These are phyloP conservation scores for Melaleuca quinquenervia DNA, from an alignment of 345 rosid species.

Conservation along the genomic window DNA sequence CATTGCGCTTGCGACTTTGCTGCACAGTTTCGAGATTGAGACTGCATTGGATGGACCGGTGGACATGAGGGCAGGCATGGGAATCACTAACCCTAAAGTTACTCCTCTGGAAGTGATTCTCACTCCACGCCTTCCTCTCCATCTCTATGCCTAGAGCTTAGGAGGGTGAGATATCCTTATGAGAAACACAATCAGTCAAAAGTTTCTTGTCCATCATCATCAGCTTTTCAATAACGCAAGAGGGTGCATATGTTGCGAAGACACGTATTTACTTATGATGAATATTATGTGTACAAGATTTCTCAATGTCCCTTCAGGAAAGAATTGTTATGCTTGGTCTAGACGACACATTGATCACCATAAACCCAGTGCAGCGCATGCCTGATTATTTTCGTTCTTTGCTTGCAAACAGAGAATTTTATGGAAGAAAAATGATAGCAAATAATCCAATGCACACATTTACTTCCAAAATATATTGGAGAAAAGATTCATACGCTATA, in stretches of 20 bases:
- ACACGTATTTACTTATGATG: not conserved
- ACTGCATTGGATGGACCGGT: conserved; percentile 6
- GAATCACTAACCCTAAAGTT: conserved; percentile 29
- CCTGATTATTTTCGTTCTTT: not conserved
- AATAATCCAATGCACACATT: not conserved
- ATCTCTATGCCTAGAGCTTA: not conserved
- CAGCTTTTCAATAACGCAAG: not conserved
- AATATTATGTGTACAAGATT: not conserved
- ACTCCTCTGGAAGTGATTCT: conserved; percentile 30
- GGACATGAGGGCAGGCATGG: conserved; percentile 18
- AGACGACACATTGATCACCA: not conserved
- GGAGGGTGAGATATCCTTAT: not conserved
- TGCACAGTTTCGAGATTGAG: conserved; percentile 28
- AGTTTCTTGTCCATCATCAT: not conserved
- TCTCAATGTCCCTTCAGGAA: not conserved
- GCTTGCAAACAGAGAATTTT: not conserved
- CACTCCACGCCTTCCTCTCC: conserved; percentile 18
- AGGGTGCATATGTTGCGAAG: not conserved
- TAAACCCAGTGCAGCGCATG: not conserved
- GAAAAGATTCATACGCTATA: not conserved
- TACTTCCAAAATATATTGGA: not conserved
- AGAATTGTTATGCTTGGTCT: not conserved
- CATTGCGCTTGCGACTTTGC: conserved; percentile 25
- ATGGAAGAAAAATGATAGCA: not conserved
- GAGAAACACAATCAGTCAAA: not conserved